Evolutionary conservation across 352 stramenopile genomes (phyloP).

Genomic region (Plasmopara viticola): DNA sequence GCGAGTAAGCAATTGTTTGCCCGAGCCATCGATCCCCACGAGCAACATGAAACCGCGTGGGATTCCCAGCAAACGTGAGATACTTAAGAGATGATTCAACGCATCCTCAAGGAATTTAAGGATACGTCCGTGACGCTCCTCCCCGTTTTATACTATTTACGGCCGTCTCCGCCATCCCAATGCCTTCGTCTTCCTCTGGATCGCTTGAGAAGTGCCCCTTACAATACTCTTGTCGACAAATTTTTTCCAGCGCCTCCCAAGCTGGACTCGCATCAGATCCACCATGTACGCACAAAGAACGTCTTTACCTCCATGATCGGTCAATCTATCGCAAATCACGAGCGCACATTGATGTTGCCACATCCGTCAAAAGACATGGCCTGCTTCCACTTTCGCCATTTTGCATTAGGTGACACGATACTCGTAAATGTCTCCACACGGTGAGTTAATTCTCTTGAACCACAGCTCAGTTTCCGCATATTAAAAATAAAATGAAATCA

Average conservation of each 20-base stretch:
- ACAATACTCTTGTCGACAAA: constrained; percentile 71
- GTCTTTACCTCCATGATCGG: constrained; percentile 95
- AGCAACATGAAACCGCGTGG: constrained; percentile 93
- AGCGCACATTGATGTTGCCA: constrained; percentile 98
- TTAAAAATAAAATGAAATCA: constrained; percentile 99
- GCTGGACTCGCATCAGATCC: constrained; percentile 87
- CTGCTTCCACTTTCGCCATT: constrained; percentile 84
- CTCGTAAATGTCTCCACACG: constrained; percentile 92
- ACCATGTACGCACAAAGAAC: constrained; percentile 90
- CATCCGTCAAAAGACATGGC: constrained; percentile 89
- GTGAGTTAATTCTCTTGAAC: constrained; percentile 97
- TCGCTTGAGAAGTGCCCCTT: constrained; percentile 98
- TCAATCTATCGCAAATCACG: constrained; percentile 98
- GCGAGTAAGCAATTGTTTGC: constrained; percentile 96
- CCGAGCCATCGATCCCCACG: constrained; percentile 95
- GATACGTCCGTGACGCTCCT: constrained; percentile 89
- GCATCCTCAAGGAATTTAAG: constrained; percentile 96
- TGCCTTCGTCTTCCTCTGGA: constrained; percentile 95
- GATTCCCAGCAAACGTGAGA: constrained; percentile 96
- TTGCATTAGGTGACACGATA: constrained; percentile 78
- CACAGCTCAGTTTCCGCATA: constrained; percentile 96
- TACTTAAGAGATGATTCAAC: constrained; percentile 93
- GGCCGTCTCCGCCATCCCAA: constrained; percentile 88
- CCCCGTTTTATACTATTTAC: constrained; percentile 96
- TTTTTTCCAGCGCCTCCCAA: constrained; percentile 82